Base-by-base conservation (phyloP, 2,329 filamentous ascomycete species). In the Monilinia fructicola region DNA sequence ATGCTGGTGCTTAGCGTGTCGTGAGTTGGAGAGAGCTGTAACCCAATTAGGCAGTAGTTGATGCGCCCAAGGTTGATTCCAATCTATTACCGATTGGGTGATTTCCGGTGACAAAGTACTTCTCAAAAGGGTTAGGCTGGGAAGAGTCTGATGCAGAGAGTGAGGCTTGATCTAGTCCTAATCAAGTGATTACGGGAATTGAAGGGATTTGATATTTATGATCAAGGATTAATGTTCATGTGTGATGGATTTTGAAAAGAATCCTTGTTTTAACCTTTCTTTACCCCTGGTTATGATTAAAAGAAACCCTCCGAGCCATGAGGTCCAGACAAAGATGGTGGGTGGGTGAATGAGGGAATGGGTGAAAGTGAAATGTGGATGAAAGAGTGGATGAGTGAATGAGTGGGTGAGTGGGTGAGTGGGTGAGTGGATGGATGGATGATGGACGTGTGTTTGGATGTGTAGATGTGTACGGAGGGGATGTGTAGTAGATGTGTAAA, bases 31-130 rank as follows among this genome's bases (percentile, higher is more conserved):
- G 31, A 10, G 16, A 59, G 18, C 9, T 0, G 16, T 23, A 18
- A 4, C 21, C 40, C 5, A 0, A 10, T 59, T n/a, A 4, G 4
- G 26, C 1, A 18, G 5, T 59, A 48, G 42, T 4, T 5, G 0
- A 7, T 3, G 0, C 5, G 5, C 21, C 5, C 5, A 5, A 4
- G 5, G 7, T 2, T 9, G 0, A n/a, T 10, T n/a, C 9, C 4
- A 1, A 23, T 23, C 42, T 48, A 59, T 60, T 0, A 35, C 56
- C 28, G 21, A 50, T 60, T 7, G 56, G n/a, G n/a, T 11, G 1
- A 23, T 50, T 23, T 23, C n/a, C 3, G 21, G 16, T 48, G 26
- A 48, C 38, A 7, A 9, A 26, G 12, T 60, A 60, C 31, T 35
- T 11, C 44, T 26, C 4, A 16, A 23, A 48, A 6, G 0, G 56